Percentiles rank a stretch among this genome's conserved stretches.
Conservation (phyloP, 2,329 filamentous ascomycete species). For the Fusarium coicis region DNA sequence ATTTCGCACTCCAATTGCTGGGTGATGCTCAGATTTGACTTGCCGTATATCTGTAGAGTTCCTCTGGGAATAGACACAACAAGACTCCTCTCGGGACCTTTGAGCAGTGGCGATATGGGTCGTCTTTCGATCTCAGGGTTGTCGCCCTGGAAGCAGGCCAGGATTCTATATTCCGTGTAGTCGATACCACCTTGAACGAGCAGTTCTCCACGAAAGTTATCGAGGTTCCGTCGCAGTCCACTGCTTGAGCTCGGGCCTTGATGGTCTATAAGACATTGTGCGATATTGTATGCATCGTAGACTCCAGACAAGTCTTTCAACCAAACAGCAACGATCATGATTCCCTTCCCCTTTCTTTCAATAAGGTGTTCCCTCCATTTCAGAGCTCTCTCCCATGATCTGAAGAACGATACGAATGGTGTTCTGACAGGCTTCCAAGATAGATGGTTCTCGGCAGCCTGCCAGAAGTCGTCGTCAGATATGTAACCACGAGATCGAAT, state of each 20-base stretch:
- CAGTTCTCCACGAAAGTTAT: background rate
- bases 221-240: accelerated
- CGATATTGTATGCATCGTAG: background rate
- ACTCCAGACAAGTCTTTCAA: background rate
- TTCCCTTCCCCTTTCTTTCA: background rate
- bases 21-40: background rate
- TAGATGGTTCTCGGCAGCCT: background rate
- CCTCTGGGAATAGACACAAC: background rate
- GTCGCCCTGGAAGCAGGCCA: background rate
- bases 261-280: background rate
- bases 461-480: background rate
- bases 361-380: background rate
- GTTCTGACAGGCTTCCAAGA: background rate
- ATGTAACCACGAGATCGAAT: background rate
- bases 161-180: background rate
- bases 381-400: background rate
- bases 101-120: background rate
- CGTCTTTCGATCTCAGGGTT: background rate
- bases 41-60: background rate
- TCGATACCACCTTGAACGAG: background rate
- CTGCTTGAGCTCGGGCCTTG: accelerated
- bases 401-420: background rate
- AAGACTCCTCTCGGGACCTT: accelerated
- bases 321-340: background rate
- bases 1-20: background rate